A percentile compares a stretch with the other conserved stretches of the same genome.
phyloP scores from a whole-genome alignment of 2,329 filamentous ascomycete species.

The Phaeoacremonium minimum region DNA sequence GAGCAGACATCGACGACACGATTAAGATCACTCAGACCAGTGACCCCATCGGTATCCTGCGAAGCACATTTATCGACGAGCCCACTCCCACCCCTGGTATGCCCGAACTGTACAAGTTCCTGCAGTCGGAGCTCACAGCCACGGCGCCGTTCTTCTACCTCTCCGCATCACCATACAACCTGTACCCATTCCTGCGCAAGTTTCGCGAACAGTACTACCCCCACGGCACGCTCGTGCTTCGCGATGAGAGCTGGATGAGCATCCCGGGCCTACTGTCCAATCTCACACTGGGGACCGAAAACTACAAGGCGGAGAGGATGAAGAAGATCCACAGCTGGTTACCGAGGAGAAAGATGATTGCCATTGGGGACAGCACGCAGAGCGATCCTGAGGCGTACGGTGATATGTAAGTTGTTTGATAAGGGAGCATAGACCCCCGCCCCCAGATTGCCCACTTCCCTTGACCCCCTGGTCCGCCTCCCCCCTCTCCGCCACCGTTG shows the following conservation, averaged over 20 bases:
- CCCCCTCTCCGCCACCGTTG: neutral
- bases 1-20: slow-evolving; percentile 82
- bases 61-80: slow-evolving; percentile 76
- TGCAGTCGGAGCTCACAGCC: slow-evolving; percentile 48
- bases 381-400: slow-evolving; percentile 88
- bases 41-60: slow-evolving; percentile 74
- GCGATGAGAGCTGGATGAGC: slow-evolving; percentile 83
- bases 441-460: no score
- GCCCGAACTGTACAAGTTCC: slow-evolving; percentile 73
- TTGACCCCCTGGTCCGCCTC: no score
- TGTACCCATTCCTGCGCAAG: slow-evolving; percentile 78
- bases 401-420: slow-evolving; percentile 56
- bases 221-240: slow-evolving; percentile 74
- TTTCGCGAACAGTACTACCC: slow-evolving; percentile 73
- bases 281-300: slow-evolving; percentile 74
- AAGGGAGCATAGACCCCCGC: no score
- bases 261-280: slow-evolving; percentile 74
- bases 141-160: slow-evolving; percentile 86
- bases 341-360: slow-evolving; percentile 73
- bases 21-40: slow-evolving; percentile 88
- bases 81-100: slow-evolving; percentile 72
- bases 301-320: slow-evolving; percentile 82
- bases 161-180: slow-evolving; percentile 88
- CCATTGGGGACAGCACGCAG: slow-evolving; percentile 88
- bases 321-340: slow-evolving; percentile 75